Conservation (phyloP, 2,329 filamentous ascomycete species). For the Diplodia scrobiculata region DNA sequence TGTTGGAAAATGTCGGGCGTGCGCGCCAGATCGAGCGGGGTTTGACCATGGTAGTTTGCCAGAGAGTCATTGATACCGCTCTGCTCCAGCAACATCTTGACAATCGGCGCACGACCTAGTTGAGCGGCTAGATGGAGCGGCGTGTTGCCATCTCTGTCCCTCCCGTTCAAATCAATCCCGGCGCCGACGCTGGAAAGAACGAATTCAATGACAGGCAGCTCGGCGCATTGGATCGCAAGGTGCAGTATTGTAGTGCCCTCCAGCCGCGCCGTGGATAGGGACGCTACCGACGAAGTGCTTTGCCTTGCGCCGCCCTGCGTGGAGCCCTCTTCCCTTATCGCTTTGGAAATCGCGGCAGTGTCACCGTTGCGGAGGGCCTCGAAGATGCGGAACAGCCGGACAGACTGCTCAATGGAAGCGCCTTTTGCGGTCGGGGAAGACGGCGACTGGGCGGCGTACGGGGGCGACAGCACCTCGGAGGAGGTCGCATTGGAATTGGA, state of each 20-base stretch:
- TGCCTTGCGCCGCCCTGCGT: conserved; percentile 48
- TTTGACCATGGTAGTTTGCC: conserved; percentile 79
- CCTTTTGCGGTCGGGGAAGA: conserved; percentile 41
- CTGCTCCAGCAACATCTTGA: conserved; percentile 80
- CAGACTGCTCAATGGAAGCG: conserved; percentile 78
- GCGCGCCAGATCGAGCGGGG: conserved; percentile 79
- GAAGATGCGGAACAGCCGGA: conserved; percentile 90
- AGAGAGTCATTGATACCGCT: conserved; percentile 85
- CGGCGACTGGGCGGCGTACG: conserved; percentile 36
- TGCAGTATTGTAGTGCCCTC: conserved; percentile 91
- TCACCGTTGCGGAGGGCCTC: conserved; percentile 90
- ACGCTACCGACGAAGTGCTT: conserved; percentile 53
- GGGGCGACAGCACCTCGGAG: conserved; percentile 32
- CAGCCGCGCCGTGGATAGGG: conserved; percentile 50
- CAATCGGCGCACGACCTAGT: conserved; percentile 77
- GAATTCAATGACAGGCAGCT: conserved; percentile 88
- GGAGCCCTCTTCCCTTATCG: conserved; percentile 67
- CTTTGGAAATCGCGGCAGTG: conserved; percentile 83
- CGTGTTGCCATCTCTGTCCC: conserved; percentile 92
- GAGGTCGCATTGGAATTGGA: conserved; percentile 30
- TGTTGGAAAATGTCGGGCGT: conserved; percentile 96
- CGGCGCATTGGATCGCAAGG: conserved; percentile 92
- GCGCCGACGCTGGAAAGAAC: conserved; percentile 68
- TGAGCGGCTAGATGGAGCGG: conserved; percentile 84
- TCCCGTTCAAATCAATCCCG: conserved; percentile 81